Base-by-base conservation (phyloP, 306 rosid genomes). In the Vigna hirtella region DNA sequence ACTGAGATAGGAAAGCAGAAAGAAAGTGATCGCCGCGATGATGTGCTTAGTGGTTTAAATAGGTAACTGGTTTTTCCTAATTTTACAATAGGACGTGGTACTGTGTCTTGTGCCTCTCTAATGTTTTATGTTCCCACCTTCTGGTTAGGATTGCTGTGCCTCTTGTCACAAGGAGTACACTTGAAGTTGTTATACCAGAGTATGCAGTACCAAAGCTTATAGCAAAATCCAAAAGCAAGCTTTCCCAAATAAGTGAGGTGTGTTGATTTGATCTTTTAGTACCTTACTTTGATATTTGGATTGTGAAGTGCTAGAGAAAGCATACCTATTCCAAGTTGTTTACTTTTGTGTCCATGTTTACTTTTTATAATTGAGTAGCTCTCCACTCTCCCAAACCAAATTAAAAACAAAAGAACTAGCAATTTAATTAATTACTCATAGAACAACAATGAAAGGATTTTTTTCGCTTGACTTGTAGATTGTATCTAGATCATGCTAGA, bases 191-290 rank as follows among this genome's bases (percentile, higher is more conserved):
- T 62, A 81, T 96, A 89, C 99, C 99, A 2, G 97, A 91, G 45
- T 85, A 86, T 66, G 99, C 99, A 49, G 91, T 89, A 83, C 89
- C 96, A 10, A 93, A 96, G 90, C 99, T 96, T 74, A 82, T 87
- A 70, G 91, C 92, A 59, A 93, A 88, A 80, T 93, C 97, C 18
- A 96, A 87, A 87, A 96, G 87, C 96, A 96, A 87, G 93, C 99
- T 96, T 78, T 90, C 86, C 34, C 98, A 87, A 82, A 93, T 96
- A 83, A 96, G 99, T 48, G 99, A 93, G 98, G 99, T 93, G 58
- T 32, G 88, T 42, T 61, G 73, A 59, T 45, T 77, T 67, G 56
- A 58, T 77, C 64, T 17, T 73, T 42, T 69, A 42, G 53, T 77
- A 69, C 59, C 76, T 72, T 58, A 24, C 34, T 56, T 13, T 22